Conservation (phyloP, 2,329 filamentous ascomycete species). For the Coccinonectria pachysandricola region DNA sequence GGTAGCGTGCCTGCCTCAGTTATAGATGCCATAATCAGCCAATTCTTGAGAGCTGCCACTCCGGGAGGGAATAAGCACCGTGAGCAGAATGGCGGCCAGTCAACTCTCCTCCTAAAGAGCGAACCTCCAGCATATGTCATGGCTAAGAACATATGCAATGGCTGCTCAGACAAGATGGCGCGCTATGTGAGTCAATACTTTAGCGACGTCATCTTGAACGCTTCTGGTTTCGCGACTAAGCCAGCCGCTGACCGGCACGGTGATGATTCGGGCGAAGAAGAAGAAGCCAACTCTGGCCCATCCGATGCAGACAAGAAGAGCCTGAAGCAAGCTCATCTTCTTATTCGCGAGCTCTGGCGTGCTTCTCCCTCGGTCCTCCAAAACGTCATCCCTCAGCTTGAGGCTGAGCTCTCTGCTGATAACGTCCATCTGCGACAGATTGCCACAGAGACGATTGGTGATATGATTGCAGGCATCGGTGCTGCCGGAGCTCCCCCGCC, state of each 20-base stretch:
- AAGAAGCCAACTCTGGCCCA: constrained; percentile 49
- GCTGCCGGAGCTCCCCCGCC: constrained; percentile 74
- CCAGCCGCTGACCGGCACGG: constrained; percentile 47
- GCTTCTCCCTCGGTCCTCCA: constrained; percentile 79
- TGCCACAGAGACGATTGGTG: constrained; percentile 87
- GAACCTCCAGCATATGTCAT: constrained; percentile 91
- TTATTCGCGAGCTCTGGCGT: constrained; percentile 89
- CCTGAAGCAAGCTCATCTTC: constrained; percentile 75
- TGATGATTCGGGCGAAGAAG: constrained; percentile 57
- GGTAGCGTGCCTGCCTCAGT: constrained; percentile 65
- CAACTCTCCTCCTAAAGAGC: constrained; percentile 74
- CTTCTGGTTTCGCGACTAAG: constrained; percentile 50
- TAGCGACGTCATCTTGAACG: constrained; percentile 89
- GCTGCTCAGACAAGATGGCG: constrained; percentile 86
- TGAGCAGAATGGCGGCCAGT: constrained; percentile 64
- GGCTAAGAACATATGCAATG: constrained; percentile 88
- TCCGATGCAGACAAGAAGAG: constrained; percentile 81
- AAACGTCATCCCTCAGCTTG: constrained; percentile 88
- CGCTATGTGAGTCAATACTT: constrained; percentile 94
- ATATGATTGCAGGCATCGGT: constrained; percentile 89
- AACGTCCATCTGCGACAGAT: constrained; percentile 77
- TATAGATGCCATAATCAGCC: constrained; percentile 86
- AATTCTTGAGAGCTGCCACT: constrained; percentile 83
- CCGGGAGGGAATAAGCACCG: constrained; percentile 52
- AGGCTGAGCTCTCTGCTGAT: constrained; percentile 84